These are phyloP conservation scores for Penicillium sp. DNA, from an alignment of 2,329 filamentous ascomycete species.

Conservation along the genomic window DNA sequence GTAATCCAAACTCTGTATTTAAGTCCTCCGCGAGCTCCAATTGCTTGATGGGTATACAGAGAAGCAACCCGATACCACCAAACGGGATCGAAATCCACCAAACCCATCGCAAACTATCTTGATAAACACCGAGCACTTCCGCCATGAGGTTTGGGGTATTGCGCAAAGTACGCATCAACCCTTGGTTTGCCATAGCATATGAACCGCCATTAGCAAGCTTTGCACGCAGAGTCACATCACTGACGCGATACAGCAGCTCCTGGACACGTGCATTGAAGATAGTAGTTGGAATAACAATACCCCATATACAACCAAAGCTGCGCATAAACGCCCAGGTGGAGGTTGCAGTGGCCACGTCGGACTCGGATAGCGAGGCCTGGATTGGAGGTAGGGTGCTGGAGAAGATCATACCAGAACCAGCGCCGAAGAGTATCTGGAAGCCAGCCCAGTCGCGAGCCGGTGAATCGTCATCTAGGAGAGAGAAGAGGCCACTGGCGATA, in stretches of 20 bases:
- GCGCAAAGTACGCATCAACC: background rate
- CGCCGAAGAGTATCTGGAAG: constrained; percentile 29
- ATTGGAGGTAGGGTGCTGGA: constrained; percentile 28
- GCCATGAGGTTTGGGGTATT: background rate
- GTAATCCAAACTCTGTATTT: constrained; percentile 1
- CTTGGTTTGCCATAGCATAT: constrained; percentile 21
- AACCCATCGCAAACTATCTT: constrained; percentile 34
- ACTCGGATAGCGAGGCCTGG: constrained; percentile 29
- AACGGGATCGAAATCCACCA: constrained; percentile 41
- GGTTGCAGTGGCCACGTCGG: constrained; percentile 27
- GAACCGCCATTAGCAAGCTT: constrained; percentile 20
- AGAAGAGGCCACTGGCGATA: constrained; percentile 29
- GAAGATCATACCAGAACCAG: constrained; percentile 30
- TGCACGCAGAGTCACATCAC: constrained; percentile 7
- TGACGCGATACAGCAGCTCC: constrained; percentile 12
- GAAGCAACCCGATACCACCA: constrained; percentile 31
- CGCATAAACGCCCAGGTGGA: constrained; percentile 32
- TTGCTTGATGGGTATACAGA: constrained; percentile 37
- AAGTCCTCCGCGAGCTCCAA: constrained; percentile 1
- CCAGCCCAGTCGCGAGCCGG: constrained; percentile 27
- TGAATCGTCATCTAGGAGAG: constrained; percentile 24
- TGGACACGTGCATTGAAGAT: constrained; percentile 32
- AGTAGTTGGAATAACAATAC: constrained; percentile 27
- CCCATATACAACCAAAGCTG: constrained; percentile 34
- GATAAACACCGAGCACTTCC: constrained; percentile 37